These are phyloP conservation scores for Xerocomus spinulosus DNA, from an alignment of 768 basidiomycete species.

Conservation along the genomic window DNA sequence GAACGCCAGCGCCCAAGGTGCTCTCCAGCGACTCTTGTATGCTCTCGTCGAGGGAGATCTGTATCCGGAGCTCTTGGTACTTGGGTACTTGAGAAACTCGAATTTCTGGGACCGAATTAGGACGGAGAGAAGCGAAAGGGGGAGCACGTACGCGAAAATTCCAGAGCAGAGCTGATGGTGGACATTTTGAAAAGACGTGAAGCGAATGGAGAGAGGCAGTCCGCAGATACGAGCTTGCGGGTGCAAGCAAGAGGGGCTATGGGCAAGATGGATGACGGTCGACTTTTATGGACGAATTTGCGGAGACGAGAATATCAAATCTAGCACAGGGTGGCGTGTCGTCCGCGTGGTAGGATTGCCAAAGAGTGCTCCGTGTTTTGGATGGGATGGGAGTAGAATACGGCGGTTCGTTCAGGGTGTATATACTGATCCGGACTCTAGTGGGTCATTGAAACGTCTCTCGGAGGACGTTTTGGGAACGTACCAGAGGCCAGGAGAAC, in stretches of 20 bases:
- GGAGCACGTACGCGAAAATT: conserved; percentile 23
- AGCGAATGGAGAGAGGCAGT: conserved; percentile 9
- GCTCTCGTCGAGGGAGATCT: conserved; percentile 24
- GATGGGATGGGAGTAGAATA: conserved; percentile 17
- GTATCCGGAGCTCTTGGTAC: conserved; percentile 24
- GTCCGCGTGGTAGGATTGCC: conserved; percentile 24
- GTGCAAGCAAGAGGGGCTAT: conserved; percentile 29
- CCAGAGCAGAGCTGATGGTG: conserved; percentile 14
- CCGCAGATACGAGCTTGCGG: conserved; percentile 24
- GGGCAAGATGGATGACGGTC: conserved; percentile 26
- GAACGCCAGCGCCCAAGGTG: conserved; percentile 20
- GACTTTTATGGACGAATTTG: conserved; percentile 22
- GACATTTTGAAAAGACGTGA: conserved; percentile 15
- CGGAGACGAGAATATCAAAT: conserved; percentile 28
- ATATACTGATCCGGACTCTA: conserved; percentile 27
- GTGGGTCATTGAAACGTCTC: conserved; percentile 29
- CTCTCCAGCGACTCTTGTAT: conserved; percentile 30
- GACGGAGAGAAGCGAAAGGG: neutral
- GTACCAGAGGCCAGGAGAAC: conserved; percentile 22
- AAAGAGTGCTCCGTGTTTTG: conserved; percentile 15
- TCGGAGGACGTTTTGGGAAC: conserved; percentile 24
- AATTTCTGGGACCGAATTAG: conserved; percentile 16
- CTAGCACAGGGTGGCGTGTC: conserved; percentile 30
- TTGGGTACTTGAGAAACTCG: conserved; percentile 19
- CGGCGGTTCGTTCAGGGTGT: conserved; percentile 15